Evolutionary conservation across 2,329 filamentous ascomycete species (phyloP).

Genomic region (Triangularia verruculosa): DNA sequence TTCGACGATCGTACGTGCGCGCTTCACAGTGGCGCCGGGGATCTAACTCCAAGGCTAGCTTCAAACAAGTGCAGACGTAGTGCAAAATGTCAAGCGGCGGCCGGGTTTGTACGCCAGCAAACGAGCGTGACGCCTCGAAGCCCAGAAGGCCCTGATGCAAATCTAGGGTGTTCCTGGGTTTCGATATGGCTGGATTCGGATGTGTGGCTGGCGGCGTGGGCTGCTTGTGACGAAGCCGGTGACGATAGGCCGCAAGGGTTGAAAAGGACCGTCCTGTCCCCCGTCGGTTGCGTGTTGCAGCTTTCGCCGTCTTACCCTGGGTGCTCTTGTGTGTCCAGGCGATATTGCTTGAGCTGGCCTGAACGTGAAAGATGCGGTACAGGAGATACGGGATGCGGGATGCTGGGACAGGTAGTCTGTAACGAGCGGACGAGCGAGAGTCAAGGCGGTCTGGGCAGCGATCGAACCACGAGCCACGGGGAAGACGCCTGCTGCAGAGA

Average conservation of each 20-base stretch:
- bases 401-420: constrained; percentile 3
- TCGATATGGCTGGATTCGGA: not conserved
- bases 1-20: constrained; percentile 21
- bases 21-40: constrained; percentile 23
- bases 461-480: constrained; percentile 3
- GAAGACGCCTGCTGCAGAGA: constrained; percentile 5
- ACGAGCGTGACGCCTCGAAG: constrained; percentile 22
- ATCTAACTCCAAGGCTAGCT: constrained; percentile 9
- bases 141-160: constrained; percentile 16
- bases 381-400: constrained; percentile 5
- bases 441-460: not conserved
- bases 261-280: constrained; percentile 18
- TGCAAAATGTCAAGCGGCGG: constrained; percentile 14
- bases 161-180: constrained; percentile 19
- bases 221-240: constrained; percentile 16
- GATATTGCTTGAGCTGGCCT: constrained; percentile 14
- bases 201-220: constrained; percentile 25
- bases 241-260: constrained; percentile 25
- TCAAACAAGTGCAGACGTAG: constrained; percentile 16
- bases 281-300: constrained; percentile 21
- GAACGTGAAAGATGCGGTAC: constrained; percentile 12
- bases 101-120: constrained; percentile 16
- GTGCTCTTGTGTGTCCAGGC: constrained; percentile 11
- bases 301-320: constrained; percentile 17
- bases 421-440: not conserved